Evolutionary conservation across 192 early-diverging fungal species (phyloP).

Genomic region (Chytriomyces hyalinus): DNA sequence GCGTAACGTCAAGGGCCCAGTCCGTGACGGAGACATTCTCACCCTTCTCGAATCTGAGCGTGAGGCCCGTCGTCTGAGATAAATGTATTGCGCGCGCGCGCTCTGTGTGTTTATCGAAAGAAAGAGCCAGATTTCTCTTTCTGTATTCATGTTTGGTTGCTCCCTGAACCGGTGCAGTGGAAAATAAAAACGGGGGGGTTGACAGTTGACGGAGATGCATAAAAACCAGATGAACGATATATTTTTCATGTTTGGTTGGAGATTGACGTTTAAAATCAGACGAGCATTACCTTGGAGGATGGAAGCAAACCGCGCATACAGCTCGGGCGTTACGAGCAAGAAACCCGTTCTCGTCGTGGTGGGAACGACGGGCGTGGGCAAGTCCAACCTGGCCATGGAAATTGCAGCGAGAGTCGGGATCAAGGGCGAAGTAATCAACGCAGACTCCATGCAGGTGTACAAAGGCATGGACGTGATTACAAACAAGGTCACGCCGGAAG

Average conservation of each 20-base stretch:
- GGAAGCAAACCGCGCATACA: too few relatives aligned
- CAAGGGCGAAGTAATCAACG: conserved; percentile 90
- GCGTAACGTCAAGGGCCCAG: conserved; percentile 99
- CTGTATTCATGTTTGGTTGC: too few relatives aligned
- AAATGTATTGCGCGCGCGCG: conserved; percentile 42
- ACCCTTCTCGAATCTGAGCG: conserved; percentile 99
- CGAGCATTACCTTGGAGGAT: too few relatives aligned
- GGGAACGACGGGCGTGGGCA: conserved; percentile 97
- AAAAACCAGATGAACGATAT: too few relatives aligned
- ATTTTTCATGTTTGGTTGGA: too few relatives aligned
- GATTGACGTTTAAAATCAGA: too few relatives aligned
- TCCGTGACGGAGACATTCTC: conserved; percentile 93
- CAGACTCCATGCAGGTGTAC: conserved; percentile 97
- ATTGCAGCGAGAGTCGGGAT: conserved; percentile 72
- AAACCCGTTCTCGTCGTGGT: conserved; percentile 44
- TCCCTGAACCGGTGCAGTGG: too few relatives aligned
- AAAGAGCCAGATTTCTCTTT: too few relatives aligned
- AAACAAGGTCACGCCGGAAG: conserved; percentile 84
- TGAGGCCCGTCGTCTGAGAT: conserved; percentile 98
- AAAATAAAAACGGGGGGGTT: too few relatives aligned
- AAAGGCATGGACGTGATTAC: conserved; percentile 89
- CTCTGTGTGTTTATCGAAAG: too few relatives aligned
- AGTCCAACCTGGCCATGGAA: conserved; percentile 90
- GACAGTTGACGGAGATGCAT: too few relatives aligned
- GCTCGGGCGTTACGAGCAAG: not conserved